A percentile compares a stretch with the other conserved stretches of the same genome.
Evolutionary conservation across 148 eudicot species (phyloP).

Genomic region (Fagopyrum tataricum): DNA sequence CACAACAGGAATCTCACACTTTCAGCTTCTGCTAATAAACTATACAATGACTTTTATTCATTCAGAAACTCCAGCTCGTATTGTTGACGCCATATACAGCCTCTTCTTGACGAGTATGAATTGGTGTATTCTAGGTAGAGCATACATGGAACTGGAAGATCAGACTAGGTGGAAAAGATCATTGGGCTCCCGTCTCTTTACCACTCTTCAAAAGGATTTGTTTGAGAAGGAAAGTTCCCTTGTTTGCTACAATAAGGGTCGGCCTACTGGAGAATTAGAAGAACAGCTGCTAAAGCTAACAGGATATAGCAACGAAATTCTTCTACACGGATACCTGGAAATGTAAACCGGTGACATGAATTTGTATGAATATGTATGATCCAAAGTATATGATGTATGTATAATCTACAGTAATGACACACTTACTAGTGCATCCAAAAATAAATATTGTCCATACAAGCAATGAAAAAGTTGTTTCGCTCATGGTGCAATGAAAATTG

Average conservation of each 20-base stretch:
- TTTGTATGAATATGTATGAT: background rate
- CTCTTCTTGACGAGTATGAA: conserved; percentile 1
- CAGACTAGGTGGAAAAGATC: background rate
- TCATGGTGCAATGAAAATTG: background rate
- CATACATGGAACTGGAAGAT: background rate
- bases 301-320: conserved; percentile 6
- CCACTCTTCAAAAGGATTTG: background rate
- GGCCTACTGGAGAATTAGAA: conserved; percentile 10
- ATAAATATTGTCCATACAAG: background rate
- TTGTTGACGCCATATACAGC: background rate
- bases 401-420: background rate
- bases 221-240: background rate
- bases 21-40: conserved; percentile 7
- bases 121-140: background rate
- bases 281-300: conserved; percentile 6
- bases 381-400: background rate
- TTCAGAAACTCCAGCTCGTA: background rate
- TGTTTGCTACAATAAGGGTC: background rate
- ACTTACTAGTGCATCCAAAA: background rate
- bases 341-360: background rate
- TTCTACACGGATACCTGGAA: conserved; percentile 5
- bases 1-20: conserved; percentile 5
- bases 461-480: background rate
- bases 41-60: conserved; percentile 7
- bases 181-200: background rate